Base-by-base conservation (phyloP, 2,329 filamentous ascomycete species). In the Aspergillus neoniger region DNA sequence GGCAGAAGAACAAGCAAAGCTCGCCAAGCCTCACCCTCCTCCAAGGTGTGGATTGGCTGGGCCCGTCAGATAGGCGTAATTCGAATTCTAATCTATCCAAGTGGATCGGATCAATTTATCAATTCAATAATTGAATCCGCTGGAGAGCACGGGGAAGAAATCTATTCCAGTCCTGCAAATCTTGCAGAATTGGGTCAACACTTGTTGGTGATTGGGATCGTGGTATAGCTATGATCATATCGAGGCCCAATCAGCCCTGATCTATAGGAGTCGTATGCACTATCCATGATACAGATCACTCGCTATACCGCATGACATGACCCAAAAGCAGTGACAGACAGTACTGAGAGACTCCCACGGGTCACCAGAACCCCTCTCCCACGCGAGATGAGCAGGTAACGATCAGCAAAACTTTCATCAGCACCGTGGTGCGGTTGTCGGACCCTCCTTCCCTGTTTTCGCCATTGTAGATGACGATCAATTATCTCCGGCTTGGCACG, bases 401-500 rank as follows among this genome's bases (percentile, higher is more conserved):
- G 44, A 49, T 49, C 44, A n/a, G 44, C 44, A 36, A 36, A 15
- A 36, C 32, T 14, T 36, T 12, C 32, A 14, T 36, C 32, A 36
- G 32, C 32, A 36, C 32, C 32, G 44, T 30, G 14, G 44, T 49
- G 23, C 44, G 15, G 44, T 19, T 49, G 21, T 30, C 44, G 44
- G 44, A 15, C 21, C 14, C 7, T 28, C 44, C 44, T 49, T 25
- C 44, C 44, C 44, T 49, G 44, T 49, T 49, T 49, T 49, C 5
- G 44, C 44, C 15, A 25, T n/a, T 49, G 19, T 5, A 5, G 21
- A 15, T 30, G 44, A 30, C 44, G 44, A 49, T 49, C 44, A 15
- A 49, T 49, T 49, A 49, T 49, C 44, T 49, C 44, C 44, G 44
- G 15, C 44, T 49, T 49, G 44, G 44, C 44, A 49, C 23, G 44